These are phyloP conservation scores for Letharia columbiana DNA, from an alignment of 495 filamentous ascomycete genomes.

Conservation along the genomic window DNA sequence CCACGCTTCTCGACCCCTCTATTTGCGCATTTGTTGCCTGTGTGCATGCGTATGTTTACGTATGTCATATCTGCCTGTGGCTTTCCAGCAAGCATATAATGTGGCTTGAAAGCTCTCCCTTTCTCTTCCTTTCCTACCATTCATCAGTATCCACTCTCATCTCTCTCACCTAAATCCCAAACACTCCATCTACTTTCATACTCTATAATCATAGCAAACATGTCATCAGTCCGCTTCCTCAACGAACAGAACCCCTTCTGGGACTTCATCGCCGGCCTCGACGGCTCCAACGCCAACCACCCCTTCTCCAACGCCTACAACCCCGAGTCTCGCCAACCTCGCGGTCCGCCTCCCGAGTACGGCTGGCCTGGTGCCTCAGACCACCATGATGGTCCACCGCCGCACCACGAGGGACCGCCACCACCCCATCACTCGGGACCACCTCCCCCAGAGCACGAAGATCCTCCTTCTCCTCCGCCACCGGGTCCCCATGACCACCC, in stretches of 20 bases:
- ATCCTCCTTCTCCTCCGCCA: conserved; percentile 23
- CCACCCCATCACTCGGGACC: not conserved
- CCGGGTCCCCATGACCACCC: conserved; percentile 18
- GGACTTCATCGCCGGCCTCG: conserved; percentile 31
- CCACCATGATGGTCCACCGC: not conserved
- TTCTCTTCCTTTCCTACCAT: conserved; percentile 14
- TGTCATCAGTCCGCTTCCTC: conserved; percentile 30
- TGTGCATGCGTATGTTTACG: conserved; percentile 18
- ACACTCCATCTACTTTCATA: not conserved
- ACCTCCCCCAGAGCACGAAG: conserved; percentile 20
- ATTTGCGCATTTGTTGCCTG: conserved; percentile 2
- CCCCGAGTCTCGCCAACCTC: conserved; percentile 19
- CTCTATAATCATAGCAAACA: not conserved
- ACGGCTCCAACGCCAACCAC: conserved; percentile 27
- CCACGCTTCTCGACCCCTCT: conserved; percentile 15
- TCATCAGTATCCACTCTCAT: not conserved
- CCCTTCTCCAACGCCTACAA: conserved; percentile 34
- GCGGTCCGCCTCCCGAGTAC: conserved; percentile 16
- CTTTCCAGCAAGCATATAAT: conserved; percentile 21
- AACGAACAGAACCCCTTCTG: conserved; percentile 33
- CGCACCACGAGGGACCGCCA: not conserved
- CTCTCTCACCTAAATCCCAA: not conserved
- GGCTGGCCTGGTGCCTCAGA: conserved; percentile 1
- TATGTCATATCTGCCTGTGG: conserved; percentile 23
- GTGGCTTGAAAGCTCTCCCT: conserved; percentile 20